Evolutionary conservation across 164 flowering plant species (phyloP), one percentile per base, ranked within the genome.

Genomic region (Taxillus chinensis): DNA sequence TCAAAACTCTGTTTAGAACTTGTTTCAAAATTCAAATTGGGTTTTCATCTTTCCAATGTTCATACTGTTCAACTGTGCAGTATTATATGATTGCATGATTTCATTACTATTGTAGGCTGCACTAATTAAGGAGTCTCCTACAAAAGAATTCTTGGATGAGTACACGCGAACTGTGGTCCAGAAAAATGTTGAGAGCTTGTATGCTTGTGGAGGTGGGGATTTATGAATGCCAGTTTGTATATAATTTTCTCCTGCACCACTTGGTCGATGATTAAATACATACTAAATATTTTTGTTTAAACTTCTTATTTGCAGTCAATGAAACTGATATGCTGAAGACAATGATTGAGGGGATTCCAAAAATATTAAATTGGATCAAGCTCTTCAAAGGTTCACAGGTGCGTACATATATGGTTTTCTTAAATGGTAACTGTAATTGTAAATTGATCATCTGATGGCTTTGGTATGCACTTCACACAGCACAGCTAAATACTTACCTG

Each of bases 191-290:
- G 96, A 90, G 78, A 86, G 78, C 77, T 69, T 95, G 68, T 91
- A 87, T 78, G 96, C 96, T 56, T 89, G 95, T 75, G 92, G 83
- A 89, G 99, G 99, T 95, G 73, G 64, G 61, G 63, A 59, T 37
- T 60, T 67, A n/a, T 63, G 38, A 27, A 27, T 27, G 27, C 27
- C 43, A 43, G 54, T 9, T n/a, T 49, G 52, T 49, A 9, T 50
- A 9, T 17, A 38, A 39, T 39, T 11, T 52, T 14, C 10, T 46
- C 52, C 54, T 10, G 53, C 54, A 51, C n/a, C 15, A 41, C 41
- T 48, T 45, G 50, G 53, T 11, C 54, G 38, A 55, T 49, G 48
- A 37, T 46, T 27, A 27, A 27, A 27, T 27, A 27, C 27, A 27
- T 27, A 27, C 27, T 2, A 27, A 27, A 27, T 27, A 27, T 27